Conservation (phyloP, 805 yeast species). For the Isabelozyma heimii region DNA sequence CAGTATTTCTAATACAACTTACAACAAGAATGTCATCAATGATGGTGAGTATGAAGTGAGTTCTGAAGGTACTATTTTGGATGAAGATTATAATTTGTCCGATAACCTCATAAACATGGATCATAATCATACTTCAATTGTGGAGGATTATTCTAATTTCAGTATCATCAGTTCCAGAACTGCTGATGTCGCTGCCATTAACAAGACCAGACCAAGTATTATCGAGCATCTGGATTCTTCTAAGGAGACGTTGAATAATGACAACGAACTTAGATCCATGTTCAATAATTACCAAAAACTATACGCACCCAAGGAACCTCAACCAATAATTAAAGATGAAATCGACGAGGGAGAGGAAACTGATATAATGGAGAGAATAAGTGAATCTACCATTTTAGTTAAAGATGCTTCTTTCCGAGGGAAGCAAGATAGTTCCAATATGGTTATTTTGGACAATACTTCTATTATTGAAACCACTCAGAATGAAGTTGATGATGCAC, state of each 20-base stretch:
- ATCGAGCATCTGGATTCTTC: constrained; percentile 18
- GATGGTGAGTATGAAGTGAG: constrained; percentile 14
- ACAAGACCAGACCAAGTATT: constrained; percentile 19
- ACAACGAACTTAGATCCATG: constrained; percentile 20
- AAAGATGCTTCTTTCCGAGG: not conserved
- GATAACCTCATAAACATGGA: constrained; percentile 3
- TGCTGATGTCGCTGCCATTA: constrained; percentile 26
- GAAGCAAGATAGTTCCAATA: constrained; percentile 7
- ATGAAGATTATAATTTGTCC: constrained; percentile 6
- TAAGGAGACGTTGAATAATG: constrained; percentile 21
- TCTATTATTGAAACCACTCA: constrained; percentile 8
- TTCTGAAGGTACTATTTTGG: constrained; percentile 17
- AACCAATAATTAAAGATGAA: constrained; percentile 1
- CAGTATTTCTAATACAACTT: constrained; percentile 5
- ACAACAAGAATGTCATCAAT: constrained; percentile 20
- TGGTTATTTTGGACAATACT: constrained; percentile 19
- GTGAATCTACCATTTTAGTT: constrained; percentile 1
- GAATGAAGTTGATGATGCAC: not conserved
- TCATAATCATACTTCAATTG: constrained; percentile 1
- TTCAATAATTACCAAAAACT: constrained; percentile 18
- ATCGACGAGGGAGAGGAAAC: not conserved
- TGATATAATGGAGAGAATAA: constrained; percentile 1
- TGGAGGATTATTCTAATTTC: constrained; percentile 23
- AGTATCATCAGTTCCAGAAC: constrained; percentile 26
- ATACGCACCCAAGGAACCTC: constrained; percentile 4